Evolutionary conservation across 208 protist species (phyloP).

Genomic region (Willaertia magna): DNA sequence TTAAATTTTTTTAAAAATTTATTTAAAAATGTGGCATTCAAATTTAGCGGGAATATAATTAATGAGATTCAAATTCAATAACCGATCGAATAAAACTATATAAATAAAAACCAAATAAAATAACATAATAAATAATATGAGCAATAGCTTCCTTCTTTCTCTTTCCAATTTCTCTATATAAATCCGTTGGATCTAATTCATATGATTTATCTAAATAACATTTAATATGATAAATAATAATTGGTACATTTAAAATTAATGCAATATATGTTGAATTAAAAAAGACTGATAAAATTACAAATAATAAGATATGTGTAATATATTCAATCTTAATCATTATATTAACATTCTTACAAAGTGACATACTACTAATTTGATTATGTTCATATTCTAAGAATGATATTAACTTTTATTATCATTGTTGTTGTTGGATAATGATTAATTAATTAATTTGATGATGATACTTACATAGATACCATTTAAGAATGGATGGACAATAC

Average conservation of each 20-base stretch:
- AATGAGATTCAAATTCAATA: conserved; percentile 1
- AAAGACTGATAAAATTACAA: not conserved
- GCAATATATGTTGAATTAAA: not conserved
- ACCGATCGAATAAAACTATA: conserved; percentile 3
- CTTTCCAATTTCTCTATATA: not conserved
- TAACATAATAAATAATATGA: not conserved
- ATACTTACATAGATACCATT: conserved; percentile 7
- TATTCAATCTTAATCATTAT: conserved; percentile 11
- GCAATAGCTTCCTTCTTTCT: not conserved
- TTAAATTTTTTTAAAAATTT: no score
- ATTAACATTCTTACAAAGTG: not conserved
- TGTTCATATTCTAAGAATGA: conserved; percentile 8
- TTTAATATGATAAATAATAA: not conserved
- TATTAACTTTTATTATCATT: not conserved
- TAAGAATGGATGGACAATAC: conserved; percentile 5
- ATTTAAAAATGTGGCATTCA: no score
- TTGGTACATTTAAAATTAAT: not conserved
- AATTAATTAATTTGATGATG: no score
- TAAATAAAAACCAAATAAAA: not conserved
- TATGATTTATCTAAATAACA: not conserved
- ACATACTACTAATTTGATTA: not conserved
- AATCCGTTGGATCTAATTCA: conserved; percentile 2
- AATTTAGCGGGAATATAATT: no score
- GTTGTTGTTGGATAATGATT: not conserved
- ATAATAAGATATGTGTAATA: not conserved